Evolutionary conservation across 1,284 basidiomycete species (phyloP).

Genomic region (Tilletia indica): DNA sequence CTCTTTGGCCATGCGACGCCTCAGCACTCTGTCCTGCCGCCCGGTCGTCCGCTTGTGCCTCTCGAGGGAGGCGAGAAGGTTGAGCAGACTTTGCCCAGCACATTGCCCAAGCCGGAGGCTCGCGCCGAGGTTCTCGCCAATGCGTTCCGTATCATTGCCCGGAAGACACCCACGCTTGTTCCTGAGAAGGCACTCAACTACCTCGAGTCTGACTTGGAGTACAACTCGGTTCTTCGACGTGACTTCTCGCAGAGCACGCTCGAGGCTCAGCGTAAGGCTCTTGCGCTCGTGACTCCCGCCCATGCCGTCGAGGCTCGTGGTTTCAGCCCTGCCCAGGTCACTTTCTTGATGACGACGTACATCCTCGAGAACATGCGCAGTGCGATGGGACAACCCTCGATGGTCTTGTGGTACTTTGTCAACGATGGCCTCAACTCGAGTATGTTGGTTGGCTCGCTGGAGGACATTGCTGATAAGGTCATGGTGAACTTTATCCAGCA

Average conservation of each 20-base stretch:
- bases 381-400: conserved; percentile 74
- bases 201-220: conserved; percentile 84
- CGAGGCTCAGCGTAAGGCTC: conserved; percentile 47
- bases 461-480: conserved; percentile 81
- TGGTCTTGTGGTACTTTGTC: conserved; percentile 80
- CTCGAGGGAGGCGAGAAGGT: conserved; percentile 15
- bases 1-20: conserved; percentile 70
- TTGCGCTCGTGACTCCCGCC: conserved; percentile 64
- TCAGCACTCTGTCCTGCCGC: conserved; percentile 24
- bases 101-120: conserved; percentile 65
- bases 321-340: conserved; percentile 77
- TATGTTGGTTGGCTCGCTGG: conserved; percentile 71
- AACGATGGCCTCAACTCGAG: conserved; percentile 79
- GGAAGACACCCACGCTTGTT: conserved; percentile 82
- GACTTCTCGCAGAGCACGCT: conserved; percentile 43
- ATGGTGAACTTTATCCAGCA: conserved; percentile 53
- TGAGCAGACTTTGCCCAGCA: background rate
- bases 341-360: conserved; percentile 82
- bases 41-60: conserved; percentile 14
- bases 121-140: conserved; percentile 65
- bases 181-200: conserved; percentile 80
- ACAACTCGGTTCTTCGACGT: conserved; percentile 79
- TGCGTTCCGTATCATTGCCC: conserved; percentile 72
- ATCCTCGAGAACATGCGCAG: conserved; percentile 87
- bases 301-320: conserved; percentile 72